These are phyloP conservation scores for Annulohypoxylon nitens DNA, from an alignment of 495 filamentous ascomycete species.

Conservation along the genomic window DNA sequence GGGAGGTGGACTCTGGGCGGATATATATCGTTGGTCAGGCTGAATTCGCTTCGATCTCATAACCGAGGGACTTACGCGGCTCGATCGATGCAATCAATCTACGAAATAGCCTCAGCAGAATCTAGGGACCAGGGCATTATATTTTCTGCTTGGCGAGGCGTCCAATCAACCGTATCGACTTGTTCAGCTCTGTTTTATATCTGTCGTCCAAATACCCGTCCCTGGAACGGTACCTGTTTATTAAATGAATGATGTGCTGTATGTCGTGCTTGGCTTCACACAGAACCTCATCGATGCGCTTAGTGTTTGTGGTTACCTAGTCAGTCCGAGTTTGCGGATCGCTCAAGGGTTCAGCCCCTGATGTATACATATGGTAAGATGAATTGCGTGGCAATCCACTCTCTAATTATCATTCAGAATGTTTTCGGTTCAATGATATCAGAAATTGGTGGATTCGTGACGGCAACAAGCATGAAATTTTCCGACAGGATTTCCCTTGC, in stretches of 20 bases:
- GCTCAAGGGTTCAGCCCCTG: background rate
- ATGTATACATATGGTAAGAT: background rate
- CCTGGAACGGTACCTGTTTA: constrained; percentile 3
- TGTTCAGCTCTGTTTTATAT: constrained; percentile 28
- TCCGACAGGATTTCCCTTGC: constrained; percentile 7
- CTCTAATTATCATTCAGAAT: background rate
- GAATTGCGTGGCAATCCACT: background rate
- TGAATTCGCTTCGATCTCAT: constrained; percentile 36
- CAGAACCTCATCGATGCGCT: constrained; percentile 21
- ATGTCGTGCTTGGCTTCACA: background rate
- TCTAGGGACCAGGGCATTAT: background rate
- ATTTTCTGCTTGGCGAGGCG: constrained; percentile 28
- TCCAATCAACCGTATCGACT: constrained; percentile 33
- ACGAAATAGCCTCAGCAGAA: constrained; percentile 25
- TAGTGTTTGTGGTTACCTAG: background rate
- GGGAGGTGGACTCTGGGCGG: constrained; percentile 32
- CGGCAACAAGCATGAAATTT: constrained; percentile 1
- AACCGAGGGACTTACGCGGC: constrained; percentile 34
- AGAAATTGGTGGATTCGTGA: background rate
- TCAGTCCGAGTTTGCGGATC: constrained; percentile 3
- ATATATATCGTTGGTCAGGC: constrained; percentile 39
- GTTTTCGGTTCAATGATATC: background rate
- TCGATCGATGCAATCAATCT: constrained; percentile 33
- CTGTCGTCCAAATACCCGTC: constrained; percentile 1
- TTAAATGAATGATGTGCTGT: background rate